A percentile compares a stretch with the other conserved stretches of the same genome.
Conservation (phyloP, 495 filamentous ascomycete genomes). For the Rostrohypoxylon terebratum region DNA sequence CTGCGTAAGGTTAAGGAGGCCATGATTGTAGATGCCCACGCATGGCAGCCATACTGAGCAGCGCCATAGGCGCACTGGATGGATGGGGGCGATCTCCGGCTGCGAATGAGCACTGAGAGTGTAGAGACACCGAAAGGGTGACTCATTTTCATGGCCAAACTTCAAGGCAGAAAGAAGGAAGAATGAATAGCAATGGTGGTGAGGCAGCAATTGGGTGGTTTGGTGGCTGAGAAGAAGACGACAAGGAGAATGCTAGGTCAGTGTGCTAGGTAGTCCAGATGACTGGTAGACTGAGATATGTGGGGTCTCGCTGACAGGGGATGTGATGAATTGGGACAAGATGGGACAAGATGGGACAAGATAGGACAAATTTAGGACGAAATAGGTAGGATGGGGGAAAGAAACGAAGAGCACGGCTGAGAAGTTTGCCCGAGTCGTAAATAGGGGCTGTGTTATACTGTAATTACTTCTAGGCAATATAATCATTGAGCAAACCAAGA, state of each 20-base stretch:
- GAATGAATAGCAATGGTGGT: constrained; percentile 16
- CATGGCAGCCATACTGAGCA: constrained; percentile 21
- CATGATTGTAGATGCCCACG: constrained; percentile 1
- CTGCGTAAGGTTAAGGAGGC: constrained; percentile 19
- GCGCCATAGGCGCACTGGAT: constrained; percentile 39
- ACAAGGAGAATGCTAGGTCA: constrained; percentile 4
- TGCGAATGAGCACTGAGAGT: constrained; percentile 13
- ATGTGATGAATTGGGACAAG: background rate
- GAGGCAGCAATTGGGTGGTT: constrained; percentile 36
- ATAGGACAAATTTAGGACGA: background rate
- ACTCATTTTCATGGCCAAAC: constrained; percentile 31
- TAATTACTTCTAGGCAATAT: background rate
- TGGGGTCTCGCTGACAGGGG: background rate
- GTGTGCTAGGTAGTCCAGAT: constrained; percentile 9
- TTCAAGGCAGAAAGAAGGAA: constrained; percentile 37
- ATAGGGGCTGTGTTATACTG: background rate
- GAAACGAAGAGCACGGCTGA: background rate
- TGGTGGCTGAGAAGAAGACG: background rate
- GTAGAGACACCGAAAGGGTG: constrained; percentile 37
- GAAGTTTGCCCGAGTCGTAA: background rate
- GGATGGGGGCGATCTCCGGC: constrained; percentile 28
- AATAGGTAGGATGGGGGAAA: constrained; percentile 4
- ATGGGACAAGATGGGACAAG: background rate
- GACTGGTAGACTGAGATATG: constrained; percentile 2
- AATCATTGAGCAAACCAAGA: background rate